These are phyloP conservation scores for Thyridium curvatum DNA, from an alignment of 2,329 filamentous ascomycete species.

Conservation along the genomic window DNA sequence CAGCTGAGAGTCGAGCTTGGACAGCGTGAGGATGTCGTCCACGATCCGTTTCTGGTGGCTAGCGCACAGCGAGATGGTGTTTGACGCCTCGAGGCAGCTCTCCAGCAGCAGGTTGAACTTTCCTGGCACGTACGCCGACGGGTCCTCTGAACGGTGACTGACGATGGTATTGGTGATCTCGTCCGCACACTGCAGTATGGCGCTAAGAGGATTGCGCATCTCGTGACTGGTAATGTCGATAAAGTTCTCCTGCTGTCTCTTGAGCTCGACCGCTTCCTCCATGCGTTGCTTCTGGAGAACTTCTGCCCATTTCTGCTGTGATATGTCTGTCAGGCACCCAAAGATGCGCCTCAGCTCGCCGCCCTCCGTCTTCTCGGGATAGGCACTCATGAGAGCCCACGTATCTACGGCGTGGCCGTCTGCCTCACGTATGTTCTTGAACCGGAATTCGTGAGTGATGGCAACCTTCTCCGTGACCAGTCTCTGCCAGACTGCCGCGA, in stretches of 20 bases:
- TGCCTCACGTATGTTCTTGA: conserved; percentile 60
- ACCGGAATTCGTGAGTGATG: conserved; percentile 68
- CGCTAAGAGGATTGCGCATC: conserved; percentile 70
- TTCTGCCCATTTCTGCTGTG: conserved; percentile 78
- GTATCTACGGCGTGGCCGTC: conserved; percentile 59
- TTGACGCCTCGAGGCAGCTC: conserved; percentile 64
- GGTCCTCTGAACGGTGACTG: conserved; percentile 25
- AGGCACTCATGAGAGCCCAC: conserved; percentile 73
- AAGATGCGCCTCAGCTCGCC: conserved; percentile 69
- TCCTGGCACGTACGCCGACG: conserved; percentile 15
- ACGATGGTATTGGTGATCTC: conserved; percentile 54
- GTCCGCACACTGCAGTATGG: conserved; percentile 70
- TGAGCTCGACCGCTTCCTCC: conserved; percentile 75
- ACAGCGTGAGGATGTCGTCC: conserved; percentile 65
- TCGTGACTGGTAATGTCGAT: conserved; percentile 71
- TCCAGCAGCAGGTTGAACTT: conserved; percentile 44
- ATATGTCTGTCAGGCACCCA: conserved; percentile 79
- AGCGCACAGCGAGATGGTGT: conserved; percentile 74
- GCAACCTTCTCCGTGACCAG: conserved; percentile 56
- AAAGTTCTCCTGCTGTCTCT: conserved; percentile 65
- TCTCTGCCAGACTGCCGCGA: conserved; percentile 56
- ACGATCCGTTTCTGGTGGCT: conserved; percentile 75
- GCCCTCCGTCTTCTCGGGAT: conserved; percentile 60
- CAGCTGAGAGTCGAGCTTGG: conserved; percentile 70
- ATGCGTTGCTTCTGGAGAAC: conserved; percentile 71